phyloP scores from a whole-genome alignment of 2,329 filamentous ascomycete genomes.

The Fonsecaea monophora region DNA sequence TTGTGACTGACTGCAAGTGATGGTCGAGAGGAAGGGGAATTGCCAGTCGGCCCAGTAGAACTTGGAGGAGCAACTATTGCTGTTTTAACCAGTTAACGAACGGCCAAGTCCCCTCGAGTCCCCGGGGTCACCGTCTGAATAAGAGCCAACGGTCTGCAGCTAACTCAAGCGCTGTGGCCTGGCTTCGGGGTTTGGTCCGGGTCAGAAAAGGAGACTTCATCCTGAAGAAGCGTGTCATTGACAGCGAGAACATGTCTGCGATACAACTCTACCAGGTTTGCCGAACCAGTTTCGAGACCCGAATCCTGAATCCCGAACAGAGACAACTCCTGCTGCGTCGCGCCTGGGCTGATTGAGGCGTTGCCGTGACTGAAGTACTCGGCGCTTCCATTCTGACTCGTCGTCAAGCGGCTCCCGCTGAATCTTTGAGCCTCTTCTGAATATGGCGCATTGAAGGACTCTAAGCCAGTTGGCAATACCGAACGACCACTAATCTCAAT shows the following conservation, averaged over 20 bases:
- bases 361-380: slow-evolving; percentile 13
- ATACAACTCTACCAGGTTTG: background rate
- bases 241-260: slow-evolving; percentile 8
- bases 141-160: background rate
- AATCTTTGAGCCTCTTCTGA: background rate
- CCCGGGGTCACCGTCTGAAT: no score
- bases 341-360: slow-evolving; percentile 3
- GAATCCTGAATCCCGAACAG: background rate
- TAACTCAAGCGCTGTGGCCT: background rate
- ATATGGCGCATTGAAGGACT: background rate
- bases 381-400: slow-evolving; percentile 12
- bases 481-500: slow-evolving; percentile 5
- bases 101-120: no score
- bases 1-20: no score
- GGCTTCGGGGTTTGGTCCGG: background rate
- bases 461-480: slow-evolving; percentile 3
- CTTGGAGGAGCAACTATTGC: background rate
- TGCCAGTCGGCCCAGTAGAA: background rate
- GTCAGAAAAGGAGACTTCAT: background rate
- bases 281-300: background rate
- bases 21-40: no score
- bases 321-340: slow-evolving; percentile 6
- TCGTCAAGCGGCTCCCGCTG: slow-evolving; percentile 8
- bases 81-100: background rate
- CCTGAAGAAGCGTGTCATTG: slow-evolving; percentile 8